Base-by-base conservation (phyloP, 345 rosid genomes). In the Gynandropsis gynandra region DNA sequence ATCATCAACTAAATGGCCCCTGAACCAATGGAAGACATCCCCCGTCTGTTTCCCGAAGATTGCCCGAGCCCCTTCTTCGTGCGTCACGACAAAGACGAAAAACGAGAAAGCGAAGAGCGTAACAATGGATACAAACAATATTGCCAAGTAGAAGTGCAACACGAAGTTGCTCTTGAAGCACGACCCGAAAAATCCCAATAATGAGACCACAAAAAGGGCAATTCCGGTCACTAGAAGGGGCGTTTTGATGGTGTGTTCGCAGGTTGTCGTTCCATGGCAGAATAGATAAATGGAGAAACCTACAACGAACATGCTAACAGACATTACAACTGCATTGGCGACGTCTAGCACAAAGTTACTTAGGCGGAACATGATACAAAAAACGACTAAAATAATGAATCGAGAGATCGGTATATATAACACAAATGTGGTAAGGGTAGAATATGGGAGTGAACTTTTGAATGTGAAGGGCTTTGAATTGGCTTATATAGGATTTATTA, bases 81-180 rank as follows among this genome's bases (percentile, higher is more conserved):
- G 62, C 0, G 72, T 68, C n/a, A 68, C 68, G 35, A 68, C 56
- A 60, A 68, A 68, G 46, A 62, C 60, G 42, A 68, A 68, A 34
- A 62, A 16, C 1, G 72, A 62, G 56, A 56, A 68, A n/a, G 14
- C 21, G 34, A 62, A 39, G 4, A 68, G 18, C 13, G 63, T 64
- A 18, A 47, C 35, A 27, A 62, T 62, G 8, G 63, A 50, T 0
- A 44, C 2, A n/a, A 68, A 52, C 68, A 68, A 9, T 47, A 68
- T 47, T 43, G 41, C 18, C 37, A 68, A 58, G 61, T 68, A 68
- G 0, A 29, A 24, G 17, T 56, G 50, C 72, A 68, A 62, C 9
- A 58, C 60, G 5, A 58, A 0, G 9, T 68, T 68, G 6, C 56
- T 57, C 37, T 62, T 68, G 10, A 63, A 62, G 37, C 64, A 68